Evolutionary conservation across 2,329 filamentous ascomycete genomes (phyloP), one percentile per base, ranked within the genome.

Genomic region (Macrophomina pseudophaseolina): DNA sequence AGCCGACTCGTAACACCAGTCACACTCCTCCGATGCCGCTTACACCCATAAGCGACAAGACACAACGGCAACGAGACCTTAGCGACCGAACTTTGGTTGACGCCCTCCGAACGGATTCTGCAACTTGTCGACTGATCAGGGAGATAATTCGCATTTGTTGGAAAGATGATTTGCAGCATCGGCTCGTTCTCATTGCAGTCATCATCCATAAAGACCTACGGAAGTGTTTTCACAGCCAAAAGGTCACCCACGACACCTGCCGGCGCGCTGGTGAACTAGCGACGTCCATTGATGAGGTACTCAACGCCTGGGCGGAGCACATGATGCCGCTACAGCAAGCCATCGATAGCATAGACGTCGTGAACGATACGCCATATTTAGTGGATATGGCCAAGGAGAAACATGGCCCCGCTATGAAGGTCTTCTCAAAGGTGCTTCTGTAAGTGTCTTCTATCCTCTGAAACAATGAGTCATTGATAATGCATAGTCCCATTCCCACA

Each of bases 401-500:
- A 8, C 58, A 62, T 16, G 58, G 58, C 11, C 8, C 1, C 1
- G 44, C 48, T 16, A 62, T 62, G 14, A 49, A 62, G 44, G 46
- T 28, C 16, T 62, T 62, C 32, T 28, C 30, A 12, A 14, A 12
- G n/a, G 49, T 62, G 58, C 44, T 62, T 4, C 7, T 48, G 58
- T 62, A 51, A 30, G 58, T 49, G 6, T 9, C n/a, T 9, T 14
- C 30, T 46, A 42, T n/a, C n/a, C 5, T 14, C 11, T 4, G 8
- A 8, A 30, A 8, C 8, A 33, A 38, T 23, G 33, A 38, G 4
- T 30, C 30, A 38, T 62, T 62, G 58, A 62, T 62, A 14, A 38
- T 28, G 46, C 16, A n/a, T 32, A 62, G 58, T 8, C 58, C 58
- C 12, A 62, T 62, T 5, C 58, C 58, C 5, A 62, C 58, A 7